Conservation (phyloP, 495 filamentous ascomycete genomes). For the Tuber aestivum region DNA sequence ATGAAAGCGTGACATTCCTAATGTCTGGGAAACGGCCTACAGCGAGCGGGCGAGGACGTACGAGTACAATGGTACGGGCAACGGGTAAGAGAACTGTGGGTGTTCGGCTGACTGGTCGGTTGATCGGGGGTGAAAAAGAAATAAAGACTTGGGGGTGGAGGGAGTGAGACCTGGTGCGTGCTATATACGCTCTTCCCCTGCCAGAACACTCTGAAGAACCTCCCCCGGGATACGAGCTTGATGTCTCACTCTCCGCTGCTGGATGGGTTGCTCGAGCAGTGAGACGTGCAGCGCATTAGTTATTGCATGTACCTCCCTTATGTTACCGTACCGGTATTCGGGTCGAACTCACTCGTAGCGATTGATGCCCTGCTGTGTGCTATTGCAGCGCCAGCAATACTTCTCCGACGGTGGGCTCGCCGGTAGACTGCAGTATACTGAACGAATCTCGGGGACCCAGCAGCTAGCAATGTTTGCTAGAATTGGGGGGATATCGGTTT, state of each 20-base stretch:
- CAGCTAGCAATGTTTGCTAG: neutral
- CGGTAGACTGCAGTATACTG: neutral
- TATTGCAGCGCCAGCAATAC: neutral
- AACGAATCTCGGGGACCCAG: neutral
- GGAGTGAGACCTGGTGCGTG: neutral
- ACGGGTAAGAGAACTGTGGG: neutral
- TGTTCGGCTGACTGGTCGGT: neutral
- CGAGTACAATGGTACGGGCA: neutral
- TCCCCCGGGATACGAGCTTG: neutral
- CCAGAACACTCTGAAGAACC: neutral
- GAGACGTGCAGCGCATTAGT: neutral
- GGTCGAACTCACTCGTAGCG: neutral
- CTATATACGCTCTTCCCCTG: neutral
- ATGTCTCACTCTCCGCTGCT: neutral
- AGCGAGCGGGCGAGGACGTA: neutral
- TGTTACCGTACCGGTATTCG: neutral
- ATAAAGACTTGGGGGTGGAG: neutral
- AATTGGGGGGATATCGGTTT: neutral
- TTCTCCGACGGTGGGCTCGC: neutral
- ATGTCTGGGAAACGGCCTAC: neutral
- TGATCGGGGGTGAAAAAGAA: neutral
- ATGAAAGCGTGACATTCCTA: slow-evolving; percentile 22
- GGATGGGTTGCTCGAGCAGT: too few relatives aligned
- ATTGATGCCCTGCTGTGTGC: neutral
- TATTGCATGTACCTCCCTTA: neutral